phyloP scores from a whole-genome alignment of 2,329 filamentous ascomycete genomes.

The Malbranchea zuffiana region DNA sequence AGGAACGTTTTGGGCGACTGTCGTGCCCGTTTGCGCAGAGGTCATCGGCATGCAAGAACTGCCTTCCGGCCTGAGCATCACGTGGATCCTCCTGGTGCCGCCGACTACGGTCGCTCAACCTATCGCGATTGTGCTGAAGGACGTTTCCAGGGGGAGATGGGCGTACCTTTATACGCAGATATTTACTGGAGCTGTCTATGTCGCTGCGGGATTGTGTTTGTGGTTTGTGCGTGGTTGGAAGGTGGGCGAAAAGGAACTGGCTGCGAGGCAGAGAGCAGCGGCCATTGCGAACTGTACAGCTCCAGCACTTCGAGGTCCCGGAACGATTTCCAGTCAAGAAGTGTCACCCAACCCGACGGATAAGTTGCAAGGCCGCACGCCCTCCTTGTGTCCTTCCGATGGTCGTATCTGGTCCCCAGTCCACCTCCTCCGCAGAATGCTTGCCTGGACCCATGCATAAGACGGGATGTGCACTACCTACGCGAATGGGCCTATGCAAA shows the following conservation, averaged over 20 bases:
- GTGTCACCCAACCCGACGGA: too few species aligned
- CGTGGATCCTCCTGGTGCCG: conserved; percentile 49
- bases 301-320: not conserved
- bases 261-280: conserved; percentile 11
- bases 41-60: conserved; percentile 50
- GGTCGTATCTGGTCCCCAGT: conserved; percentile 20
- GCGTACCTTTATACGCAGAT: conserved; percentile 37
- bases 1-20: conserved; percentile 50
- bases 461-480: too few species aligned
- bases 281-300: conserved; percentile 3
- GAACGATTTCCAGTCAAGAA: too few species aligned
- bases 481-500: too few species aligned
- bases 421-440: conserved; percentile 23
- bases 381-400: not conserved
- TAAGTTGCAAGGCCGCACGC: not conserved
- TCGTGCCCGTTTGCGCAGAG: conserved; percentile 50
- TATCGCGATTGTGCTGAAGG: conserved; percentile 50
- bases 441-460: conserved; percentile 24
- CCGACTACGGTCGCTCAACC: conserved; percentile 40
- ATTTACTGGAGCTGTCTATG: conserved; percentile 52
- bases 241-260: conserved; percentile 22
- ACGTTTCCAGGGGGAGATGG: conserved; percentile 20
- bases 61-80: conserved; percentile 46
- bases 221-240: conserved; percentile 35
- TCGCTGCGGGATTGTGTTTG: conserved; percentile 42